Percentiles rank a stretch among this genome's conserved stretches.
These are phyloP conservation scores for Melampsora americana DNA, from an alignment of 1,284 basidiomycete genomes.

Conservation along the genomic window DNA sequence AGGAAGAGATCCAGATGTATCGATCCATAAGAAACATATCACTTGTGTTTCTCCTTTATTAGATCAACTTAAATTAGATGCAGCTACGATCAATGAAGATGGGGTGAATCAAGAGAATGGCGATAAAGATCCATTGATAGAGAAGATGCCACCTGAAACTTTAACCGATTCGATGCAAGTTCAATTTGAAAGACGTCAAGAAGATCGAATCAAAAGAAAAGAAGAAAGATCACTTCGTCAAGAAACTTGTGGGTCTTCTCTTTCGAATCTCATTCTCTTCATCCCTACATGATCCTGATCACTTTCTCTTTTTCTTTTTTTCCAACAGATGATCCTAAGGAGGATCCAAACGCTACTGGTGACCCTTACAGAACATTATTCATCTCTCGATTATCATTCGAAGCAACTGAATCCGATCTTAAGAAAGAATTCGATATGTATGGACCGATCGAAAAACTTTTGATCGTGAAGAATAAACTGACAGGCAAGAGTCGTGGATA, in stretches of 20 bases:
- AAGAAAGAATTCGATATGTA: slow-evolving; percentile 91
- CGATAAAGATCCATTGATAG: slow-evolving; percentile 29
- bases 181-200: slow-evolving; percentile 38
- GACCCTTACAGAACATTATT: slow-evolving; percentile 99
- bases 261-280: background rate
- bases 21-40: slow-evolving; percentile 66
- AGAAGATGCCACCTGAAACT: slow-evolving; percentile 43
- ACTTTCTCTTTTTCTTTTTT: background rate
- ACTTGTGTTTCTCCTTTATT: slow-evolving; percentile 70
- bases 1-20: slow-evolving; percentile 73
- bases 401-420: slow-evolving; percentile 82
- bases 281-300: slow-evolving; percentile 11
- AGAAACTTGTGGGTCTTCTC: slow-evolving; percentile 60
- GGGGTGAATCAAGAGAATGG: slow-evolving; percentile 41
- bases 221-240: slow-evolving; percentile 71
- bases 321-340: slow-evolving; percentile 74
- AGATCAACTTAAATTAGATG: slow-evolving; percentile 69
- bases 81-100: slow-evolving; percentile 58
- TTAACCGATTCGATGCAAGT: slow-evolving; percentile 43
- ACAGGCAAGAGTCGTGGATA: slow-evolving; percentile 83
- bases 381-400: slow-evolving; percentile 88
- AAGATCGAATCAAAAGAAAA: slow-evolving; percentile 67
- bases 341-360: slow-evolving; percentile 87
- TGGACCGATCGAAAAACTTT: slow-evolving; percentile 85
- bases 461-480: slow-evolving; percentile 67